Conservation (phyloP, 163 green algal genomes). For the Scenedesmus sp. region DNA sequence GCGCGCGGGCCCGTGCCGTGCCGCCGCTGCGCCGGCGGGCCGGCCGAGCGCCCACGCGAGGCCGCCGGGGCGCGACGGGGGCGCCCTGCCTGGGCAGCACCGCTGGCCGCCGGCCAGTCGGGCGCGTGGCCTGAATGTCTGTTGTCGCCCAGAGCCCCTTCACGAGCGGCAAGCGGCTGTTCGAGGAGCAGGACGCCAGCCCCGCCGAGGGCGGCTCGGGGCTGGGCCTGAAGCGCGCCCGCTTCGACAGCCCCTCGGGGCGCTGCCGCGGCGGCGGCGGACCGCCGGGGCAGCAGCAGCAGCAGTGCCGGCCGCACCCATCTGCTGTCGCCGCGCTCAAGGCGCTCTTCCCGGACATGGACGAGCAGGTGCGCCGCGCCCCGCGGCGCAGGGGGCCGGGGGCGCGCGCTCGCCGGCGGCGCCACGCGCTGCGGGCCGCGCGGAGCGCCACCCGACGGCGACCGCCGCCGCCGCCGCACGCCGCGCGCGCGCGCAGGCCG, state of each 20-base stretch:
- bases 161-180: constrained; percentile 48
- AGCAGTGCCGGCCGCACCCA: constrained; percentile 29
- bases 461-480: no score
- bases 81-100: no score
- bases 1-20: no score
- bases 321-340: constrained; percentile 58
- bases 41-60: no score
- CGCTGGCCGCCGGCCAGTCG: no score
- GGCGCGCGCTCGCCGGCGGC: no score
- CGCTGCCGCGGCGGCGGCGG: constrained; percentile 16
- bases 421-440: no score
- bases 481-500: constrained; percentile 57
- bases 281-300: background rate
- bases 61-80: no score
- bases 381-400: no score
- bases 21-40: no score
- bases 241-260: constrained; percentile 49
- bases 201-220: background rate
- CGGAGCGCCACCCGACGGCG: no score
- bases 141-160: constrained; percentile 38
- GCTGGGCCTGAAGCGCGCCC: constrained; percentile 38
- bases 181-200: constrained; percentile 37
- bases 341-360: constrained; percentile 78
- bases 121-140: constrained; percentile 46
- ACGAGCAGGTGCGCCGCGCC: constrained; percentile 63